Percentiles rank a stretch among this genome's conserved stretches.
phyloP scores from a whole-genome alignment of 495 filamentous ascomycete species.

The Neurospora sp. region DNA sequence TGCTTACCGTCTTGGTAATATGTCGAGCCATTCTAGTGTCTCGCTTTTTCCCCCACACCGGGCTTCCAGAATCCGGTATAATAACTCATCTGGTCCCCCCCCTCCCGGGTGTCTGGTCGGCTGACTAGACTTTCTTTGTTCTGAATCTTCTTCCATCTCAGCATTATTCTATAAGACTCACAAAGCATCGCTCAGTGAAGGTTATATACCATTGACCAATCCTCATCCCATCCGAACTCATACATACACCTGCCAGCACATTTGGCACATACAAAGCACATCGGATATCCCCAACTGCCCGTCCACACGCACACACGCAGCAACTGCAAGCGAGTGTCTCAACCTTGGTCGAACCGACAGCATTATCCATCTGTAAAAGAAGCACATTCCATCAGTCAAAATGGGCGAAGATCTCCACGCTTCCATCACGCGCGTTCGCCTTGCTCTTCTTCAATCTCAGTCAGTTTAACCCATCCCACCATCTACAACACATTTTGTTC shows the following conservation, averaged over 20 bases:
- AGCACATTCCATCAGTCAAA: conserved; percentile 1
- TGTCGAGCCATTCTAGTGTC: not conserved
- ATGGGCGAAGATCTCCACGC: conserved; percentile 19
- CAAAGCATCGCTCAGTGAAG: not conserved
- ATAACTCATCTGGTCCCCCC: not conserved
- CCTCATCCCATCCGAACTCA: not conserved
- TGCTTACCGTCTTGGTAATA: not conserved
- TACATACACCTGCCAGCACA: not conserved
- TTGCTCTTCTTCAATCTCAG: conserved; percentile 25
- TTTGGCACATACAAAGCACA: not conserved
- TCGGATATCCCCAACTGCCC: conserved; percentile 24
- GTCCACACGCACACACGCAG: not conserved
- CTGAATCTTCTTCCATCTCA: not conserved
- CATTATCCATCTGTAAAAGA: not conserved
- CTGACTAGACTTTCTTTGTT: not conserved
- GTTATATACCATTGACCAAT: not conserved
- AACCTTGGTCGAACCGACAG: not conserved
- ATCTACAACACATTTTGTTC: not conserved
- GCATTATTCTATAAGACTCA: not conserved
- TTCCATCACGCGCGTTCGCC: conserved; percentile 21
- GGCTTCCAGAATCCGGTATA: not conserved
- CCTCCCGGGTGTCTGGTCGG: not conserved
- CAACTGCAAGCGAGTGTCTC: not conserved
- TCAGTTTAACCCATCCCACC: conserved; percentile 10
- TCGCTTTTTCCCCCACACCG: not conserved